Evolutionary conservation across 768 basidiomycete genomes (phyloP).

Genomic region (Mycena belliarum): DNA sequence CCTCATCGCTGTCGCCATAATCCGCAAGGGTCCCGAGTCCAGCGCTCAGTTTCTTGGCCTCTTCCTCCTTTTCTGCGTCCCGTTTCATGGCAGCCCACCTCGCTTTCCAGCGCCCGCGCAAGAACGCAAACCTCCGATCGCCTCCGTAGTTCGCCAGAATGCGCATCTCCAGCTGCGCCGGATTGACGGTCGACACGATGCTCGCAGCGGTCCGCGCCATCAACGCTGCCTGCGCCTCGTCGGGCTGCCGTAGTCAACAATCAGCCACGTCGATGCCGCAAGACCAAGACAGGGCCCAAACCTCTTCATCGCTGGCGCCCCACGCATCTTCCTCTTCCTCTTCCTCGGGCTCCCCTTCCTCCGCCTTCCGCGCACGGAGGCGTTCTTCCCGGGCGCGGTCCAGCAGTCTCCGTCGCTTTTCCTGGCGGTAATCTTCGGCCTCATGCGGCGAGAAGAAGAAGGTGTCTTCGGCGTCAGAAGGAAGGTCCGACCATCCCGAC

Average conservation of each 20-base stretch:
- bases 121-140: conserved; percentile 79
- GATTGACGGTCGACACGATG: conserved; percentile 69
- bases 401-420: conserved; percentile 66
- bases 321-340: conserved; percentile 45
- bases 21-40: conserved; percentile 56
- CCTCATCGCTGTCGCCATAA: conserved; percentile 61
- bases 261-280: neutral
- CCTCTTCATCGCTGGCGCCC: conserved; percentile 76
- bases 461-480: conserved; percentile 83
- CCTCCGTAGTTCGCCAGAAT: conserved; percentile 84
- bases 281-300: conserved; percentile 24
- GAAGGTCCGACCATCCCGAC: conserved; percentile 80
- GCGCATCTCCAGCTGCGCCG: conserved; percentile 82
- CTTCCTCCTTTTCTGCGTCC: conserved; percentile 37
- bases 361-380: conserved; percentile 54
- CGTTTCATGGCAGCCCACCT: conserved; percentile 63
- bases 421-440: conserved; percentile 61
- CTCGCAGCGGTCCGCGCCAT: conserved; percentile 78
- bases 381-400: conserved; percentile 65
- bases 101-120: conserved; percentile 72
- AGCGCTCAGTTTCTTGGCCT: conserved; percentile 28
- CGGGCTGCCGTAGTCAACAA: conserved; percentile 45
- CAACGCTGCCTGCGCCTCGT: conserved; percentile 57
- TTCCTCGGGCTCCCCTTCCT: conserved; percentile 43
- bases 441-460: conserved; percentile 78